Evolutionary conservation across 2,329 filamentous ascomycete species (phyloP).

Genomic region (Botrytis sinoallii): DNA sequence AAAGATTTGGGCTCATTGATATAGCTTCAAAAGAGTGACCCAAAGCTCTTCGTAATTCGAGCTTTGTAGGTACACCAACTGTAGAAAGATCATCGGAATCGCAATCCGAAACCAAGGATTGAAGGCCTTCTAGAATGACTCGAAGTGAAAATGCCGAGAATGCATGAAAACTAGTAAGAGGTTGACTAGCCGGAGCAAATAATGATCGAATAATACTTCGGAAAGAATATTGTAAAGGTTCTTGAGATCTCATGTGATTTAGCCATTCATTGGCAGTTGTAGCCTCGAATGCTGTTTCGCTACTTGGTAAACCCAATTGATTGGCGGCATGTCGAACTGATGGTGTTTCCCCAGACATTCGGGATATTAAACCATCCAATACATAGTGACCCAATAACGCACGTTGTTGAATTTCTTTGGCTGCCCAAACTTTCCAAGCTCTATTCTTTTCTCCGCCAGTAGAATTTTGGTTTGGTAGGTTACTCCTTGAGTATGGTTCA

Average conservation of each 20-base stretch:
- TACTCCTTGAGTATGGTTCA: slow-evolving; percentile 37
- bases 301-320: slow-evolving; percentile 41
- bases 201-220: slow-evolving; percentile 42
- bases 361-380: slow-evolving; percentile 44
- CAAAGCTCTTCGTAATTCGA: slow-evolving; percentile 42
- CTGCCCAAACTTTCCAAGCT: slow-evolving; percentile 44
- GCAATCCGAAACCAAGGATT: slow-evolving; percentile 43
- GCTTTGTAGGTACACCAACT: slow-evolving; percentile 42
- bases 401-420: slow-evolving; percentile 45
- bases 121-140: slow-evolving; percentile 45
- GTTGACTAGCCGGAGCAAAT: slow-evolving; percentile 38
- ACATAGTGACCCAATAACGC: slow-evolving; percentile 45
- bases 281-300: slow-evolving; percentile 43
- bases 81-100: slow-evolving; percentile 40
- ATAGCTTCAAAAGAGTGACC: slow-evolving; percentile 42
- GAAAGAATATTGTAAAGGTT: slow-evolving; percentile 40
- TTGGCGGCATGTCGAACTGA: slow-evolving; percentile 45
- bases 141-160: slow-evolving; percentile 43
- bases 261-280: slow-evolving; percentile 43
- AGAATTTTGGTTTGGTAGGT: slow-evolving; percentile 39
- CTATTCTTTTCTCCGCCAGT: slow-evolving; percentile 40
- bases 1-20: slow-evolving; percentile 37
- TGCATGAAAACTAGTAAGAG: slow-evolving; percentile 29
- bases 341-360: slow-evolving; percentile 43
- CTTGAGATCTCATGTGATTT: slow-evolving; percentile 37